phyloP scores from a whole-genome alignment of 441 rosid species.

The Heliophila coronopifolia region DNA sequence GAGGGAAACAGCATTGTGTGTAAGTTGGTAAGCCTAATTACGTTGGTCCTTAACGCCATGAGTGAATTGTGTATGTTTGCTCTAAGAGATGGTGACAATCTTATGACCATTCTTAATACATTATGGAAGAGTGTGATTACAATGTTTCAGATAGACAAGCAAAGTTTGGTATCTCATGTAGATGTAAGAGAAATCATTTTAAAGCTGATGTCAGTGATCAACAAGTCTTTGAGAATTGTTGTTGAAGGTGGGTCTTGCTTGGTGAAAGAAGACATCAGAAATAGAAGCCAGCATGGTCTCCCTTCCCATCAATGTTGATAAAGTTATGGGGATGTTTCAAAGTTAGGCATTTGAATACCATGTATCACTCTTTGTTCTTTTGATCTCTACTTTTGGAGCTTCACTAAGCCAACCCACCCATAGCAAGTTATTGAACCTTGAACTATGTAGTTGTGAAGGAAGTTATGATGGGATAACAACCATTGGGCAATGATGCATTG shows the following conservation, averaged over 20 bases:
- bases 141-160: conserved; percentile 71
- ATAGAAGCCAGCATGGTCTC: conserved; percentile 75
- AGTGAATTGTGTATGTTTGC: conserved; percentile 68
- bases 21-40: conserved; percentile 40
- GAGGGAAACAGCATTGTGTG: conserved; percentile 10
- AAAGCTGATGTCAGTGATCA: conserved; percentile 51
- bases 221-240: conserved; percentile 54
- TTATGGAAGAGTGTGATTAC: conserved; percentile 90
- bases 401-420: conserved; percentile 42
- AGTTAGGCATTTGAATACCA: too few species aligned
- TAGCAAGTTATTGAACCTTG: too few species aligned
- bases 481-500: too few species aligned
- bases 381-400: conserved; percentile 51
- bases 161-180: conserved; percentile 33
- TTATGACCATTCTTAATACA: conserved; percentile 75
- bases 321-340: conserved; percentile 63
- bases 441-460: too few species aligned
- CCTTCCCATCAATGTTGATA: conserved; percentile 73
- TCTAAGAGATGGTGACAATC: conserved; percentile 71
- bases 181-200: conserved; percentile 59
- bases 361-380: conserved; percentile 42
- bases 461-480: too few species aligned
- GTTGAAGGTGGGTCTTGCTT: conserved; percentile 64
- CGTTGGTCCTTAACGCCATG: conserved; percentile 45
- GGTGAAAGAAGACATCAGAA: conserved; percentile 47